Evolutionary conservation across 1,284 basidiomycete genomes (phyloP), one percentile per base, ranked within the genome.

Genomic region (Puccinia polysora): DNA sequence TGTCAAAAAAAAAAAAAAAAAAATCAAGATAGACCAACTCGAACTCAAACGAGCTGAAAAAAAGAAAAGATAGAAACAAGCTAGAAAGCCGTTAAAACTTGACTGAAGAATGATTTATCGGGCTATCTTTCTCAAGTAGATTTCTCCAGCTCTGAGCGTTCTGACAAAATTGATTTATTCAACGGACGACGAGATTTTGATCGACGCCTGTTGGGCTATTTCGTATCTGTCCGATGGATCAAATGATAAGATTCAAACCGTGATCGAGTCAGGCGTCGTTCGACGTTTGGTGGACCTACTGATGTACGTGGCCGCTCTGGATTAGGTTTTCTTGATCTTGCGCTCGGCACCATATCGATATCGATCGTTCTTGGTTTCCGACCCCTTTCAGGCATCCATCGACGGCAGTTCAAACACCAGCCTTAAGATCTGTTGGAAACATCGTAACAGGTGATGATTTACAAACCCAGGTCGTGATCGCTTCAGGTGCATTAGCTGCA

Each of bases 191-290:
- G 96, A 99, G 82, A 96, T 97, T 75, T 84, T 99, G 78, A 99
- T 98, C 80, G 96, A 99, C 81, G 96, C 96, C 34, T 99, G 96
- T 85, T 99, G 96, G 96, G 96, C 96, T 55, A 96, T 99, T 81
- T 97, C 94, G 32, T 99, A 99, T 82, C 88, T 99, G 40, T 98
- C 96, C 1, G 96, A 98, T 80, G 96, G 96, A 52, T 92, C 94
- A 62, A 97, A 97, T 80, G 96, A 99, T 82, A 99, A 99, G 84
- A 99, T 99, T 75, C 96, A 99, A 81, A 95, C 95, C 47, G 96
- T 98, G 75, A 98, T 99, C 78, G 96, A 98, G 82, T 91, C 90
- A 20, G 96, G 96, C 67, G 94, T 98, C 73, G 96, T 93, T 83
- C 87, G 96, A 81, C 88, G 96, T 78, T 87, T 99, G 75, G 96